Base-by-base conservation (phyloP, 441 rosid species). In the Corymbia calophylla region DNA sequence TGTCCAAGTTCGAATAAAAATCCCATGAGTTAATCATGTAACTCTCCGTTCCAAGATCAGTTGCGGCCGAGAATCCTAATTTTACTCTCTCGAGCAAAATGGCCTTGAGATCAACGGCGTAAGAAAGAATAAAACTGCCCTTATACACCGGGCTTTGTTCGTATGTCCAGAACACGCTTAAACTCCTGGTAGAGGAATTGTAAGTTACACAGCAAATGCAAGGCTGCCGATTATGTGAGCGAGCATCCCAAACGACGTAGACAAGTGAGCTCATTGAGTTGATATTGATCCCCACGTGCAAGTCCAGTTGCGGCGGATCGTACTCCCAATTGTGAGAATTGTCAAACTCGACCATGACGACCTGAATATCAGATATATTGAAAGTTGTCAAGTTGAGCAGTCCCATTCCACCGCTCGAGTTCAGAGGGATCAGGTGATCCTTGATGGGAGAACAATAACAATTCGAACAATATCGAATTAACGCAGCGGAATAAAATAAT, bases 311-410 rank as follows among this genome's bases (percentile, higher is more conserved):
- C 25, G 3, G n/a, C n/a, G 89, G 89, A 25, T 88, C 89, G 39
- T 62, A 73, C 27, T 88, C 54, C 89, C 55, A 3, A 49, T 88
- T 44, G 15, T 86, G 23, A 64, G 5, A 55, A 19, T 64, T 15
- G n/a, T 77, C 70, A 49, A 88, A 88, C 89, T 88, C 89, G 68
- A 35, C 86, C 39, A 88, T 88, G 48, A 88, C 27, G 68, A 88
- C 16, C 31, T n/a, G 49, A 51, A 39, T 27, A 31, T 35, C 31
- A 31, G 86, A 21, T 31, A 14, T 55, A 17, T 35, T 27, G n/a
- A 47, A 29, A 6, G 68, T 80, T 82, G 89, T 80, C 64, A 47
- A 54, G 39, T 88, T 88, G 35, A 88, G 55, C 68, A 55, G 44
- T 29, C 89, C 89, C 25, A 88, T 25, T 9, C 89, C 89, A 13